Conservation (phyloP, 1,139 yeast species). For the Protomyces gravidus region DNA sequence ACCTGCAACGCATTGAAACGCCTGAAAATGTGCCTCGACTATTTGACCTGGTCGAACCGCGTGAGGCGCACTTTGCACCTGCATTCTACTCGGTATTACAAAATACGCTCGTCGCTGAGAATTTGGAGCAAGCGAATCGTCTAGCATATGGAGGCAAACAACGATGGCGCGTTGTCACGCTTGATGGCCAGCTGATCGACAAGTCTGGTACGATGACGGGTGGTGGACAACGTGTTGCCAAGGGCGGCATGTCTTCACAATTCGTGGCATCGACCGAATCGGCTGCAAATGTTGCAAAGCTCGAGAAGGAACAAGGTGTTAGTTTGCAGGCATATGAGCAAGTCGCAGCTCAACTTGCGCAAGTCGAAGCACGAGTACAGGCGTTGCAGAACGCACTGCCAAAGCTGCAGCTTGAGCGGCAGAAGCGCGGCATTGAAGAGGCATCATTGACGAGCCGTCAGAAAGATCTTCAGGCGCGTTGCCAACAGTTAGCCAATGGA, state of each 20-base stretch:
- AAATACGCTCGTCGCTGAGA: slow-evolving; percentile 81
- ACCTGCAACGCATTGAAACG: slow-evolving; percentile 58
- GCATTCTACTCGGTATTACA: slow-evolving; percentile 85
- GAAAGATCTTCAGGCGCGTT: slow-evolving; percentile 44
- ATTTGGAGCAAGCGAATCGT: slow-evolving; percentile 71
- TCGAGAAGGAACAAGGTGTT: slow-evolving; percentile 55
- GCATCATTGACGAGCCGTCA: slow-evolving; percentile 53
- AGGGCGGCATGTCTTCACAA: slow-evolving; percentile 55
- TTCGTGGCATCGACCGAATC: slow-evolving; percentile 44
- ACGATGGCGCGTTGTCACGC: slow-evolving; percentile 82
- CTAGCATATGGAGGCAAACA: slow-evolving; percentile 75
- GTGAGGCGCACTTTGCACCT: slow-evolving; percentile 64
- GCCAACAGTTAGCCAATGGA: slow-evolving; percentile 37
- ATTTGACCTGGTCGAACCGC: slow-evolving; percentile 73
- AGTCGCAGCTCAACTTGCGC: slow-evolving; percentile 49
- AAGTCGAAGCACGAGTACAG: slow-evolving; percentile 39
- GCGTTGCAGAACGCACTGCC: slow-evolving; percentile 56
- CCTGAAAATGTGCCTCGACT: slow-evolving; percentile 76
- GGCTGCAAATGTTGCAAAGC: slow-evolving; percentile 56
- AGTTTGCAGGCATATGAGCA: slow-evolving; percentile 1
- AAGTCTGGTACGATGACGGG: slow-evolving; percentile 97
- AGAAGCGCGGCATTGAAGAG: slow-evolving; percentile 61
- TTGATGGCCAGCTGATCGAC: slow-evolving; percentile 89
- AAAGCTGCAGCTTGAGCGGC: slow-evolving; percentile 59
- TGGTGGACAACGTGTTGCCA: slow-evolving; percentile 70